Percentiles rank a stretch among this genome's conserved stretches.
Evolutionary conservation across 768 basidiomycete genomes (phyloP).

Genomic region (Paxillus involutus): DNA sequence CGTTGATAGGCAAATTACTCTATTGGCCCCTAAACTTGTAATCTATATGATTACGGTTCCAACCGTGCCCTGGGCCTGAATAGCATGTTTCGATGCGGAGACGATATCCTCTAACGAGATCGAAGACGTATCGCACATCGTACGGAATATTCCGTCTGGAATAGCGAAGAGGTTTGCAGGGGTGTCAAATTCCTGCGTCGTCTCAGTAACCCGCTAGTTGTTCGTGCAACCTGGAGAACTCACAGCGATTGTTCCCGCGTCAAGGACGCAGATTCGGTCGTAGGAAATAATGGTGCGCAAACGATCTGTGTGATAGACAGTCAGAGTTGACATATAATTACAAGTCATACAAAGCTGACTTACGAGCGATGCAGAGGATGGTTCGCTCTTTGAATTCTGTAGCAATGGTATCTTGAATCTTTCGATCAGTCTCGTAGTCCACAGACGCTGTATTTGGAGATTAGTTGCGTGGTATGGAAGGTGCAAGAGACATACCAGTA

Average conservation of each 20-base stretch:
- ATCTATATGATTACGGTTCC: not conserved
- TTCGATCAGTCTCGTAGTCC: conserved; percentile 86
- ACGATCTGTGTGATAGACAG: conserved; percentile 52
- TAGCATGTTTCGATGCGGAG: conserved; percentile 26
- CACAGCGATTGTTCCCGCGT: conserved; percentile 73
- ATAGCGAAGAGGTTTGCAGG: conserved; percentile 62
- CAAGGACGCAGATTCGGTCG: conserved; percentile 86
- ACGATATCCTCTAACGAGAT: conserved; percentile 72
- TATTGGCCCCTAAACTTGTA: no score
- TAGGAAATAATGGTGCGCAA: conserved; percentile 85
- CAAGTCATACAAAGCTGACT: conserved; percentile 27
- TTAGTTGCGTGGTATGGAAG: not conserved
- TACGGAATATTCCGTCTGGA: conserved; percentile 68
- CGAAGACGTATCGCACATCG: conserved; percentile 84
- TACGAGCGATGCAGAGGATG: conserved; percentile 84
- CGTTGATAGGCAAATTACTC: no score
- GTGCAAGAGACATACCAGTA: conserved; percentile 46
- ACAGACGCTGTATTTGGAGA: conserved; percentile 58
- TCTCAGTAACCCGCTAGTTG: not conserved
- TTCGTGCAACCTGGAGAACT: conserved; percentile 23
- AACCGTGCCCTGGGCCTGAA: not conserved
- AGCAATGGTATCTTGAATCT: conserved; percentile 90
- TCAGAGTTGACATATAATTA: not conserved
- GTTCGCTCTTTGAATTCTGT: conserved; percentile 83
- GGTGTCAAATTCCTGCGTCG: conserved; percentile 72